Conservation (phyloP, 2,329 filamentous ascomycete genomes). For the Botryotinia narcissicola region DNA sequence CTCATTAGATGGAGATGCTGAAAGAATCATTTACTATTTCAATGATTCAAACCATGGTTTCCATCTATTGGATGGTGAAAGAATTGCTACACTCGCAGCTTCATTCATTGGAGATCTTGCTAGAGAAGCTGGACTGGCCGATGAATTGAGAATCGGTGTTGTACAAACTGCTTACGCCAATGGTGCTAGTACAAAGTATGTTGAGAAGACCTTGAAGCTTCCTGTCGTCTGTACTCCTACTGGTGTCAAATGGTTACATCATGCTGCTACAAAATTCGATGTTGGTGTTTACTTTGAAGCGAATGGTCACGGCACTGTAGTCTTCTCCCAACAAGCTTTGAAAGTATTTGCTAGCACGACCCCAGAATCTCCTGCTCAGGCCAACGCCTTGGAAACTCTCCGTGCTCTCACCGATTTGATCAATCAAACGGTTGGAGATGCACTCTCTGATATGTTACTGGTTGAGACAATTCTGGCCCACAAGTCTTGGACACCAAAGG, state of each 20-base stretch:
- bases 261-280: conserved; percentile 92
- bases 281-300: conserved; percentile 98
- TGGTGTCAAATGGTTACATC: conserved; percentile 95
- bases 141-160: conserved; percentile 85
- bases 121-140: conserved; percentile 71
- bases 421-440: conserved; percentile 97
- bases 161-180: conserved; percentile 98
- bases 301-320: conserved; percentile 94
- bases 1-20: conserved; percentile 92
- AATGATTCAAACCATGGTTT: conserved; percentile 78
- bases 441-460: conserved; percentile 91
- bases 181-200: conserved; percentile 88
- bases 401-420: conserved; percentile 83
- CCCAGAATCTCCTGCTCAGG: conserved; percentile 88
- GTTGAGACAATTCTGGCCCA: conserved; percentile 95
- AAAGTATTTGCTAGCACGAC: conserved; percentile 74
- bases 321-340: conserved; percentile 84
- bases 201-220: conserved; percentile 81
- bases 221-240: conserved; percentile 92
- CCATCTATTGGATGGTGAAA: conserved; percentile 91
- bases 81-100: conserved; percentile 90
- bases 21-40: conserved; percentile 95
- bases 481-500: conserved; percentile 84
- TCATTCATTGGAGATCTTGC: conserved; percentile 91
- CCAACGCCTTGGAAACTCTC: conserved; percentile 82